Evolutionary conservation across 2,329 filamentous ascomycete genomes (phyloP), one percentile per base, ranked within the genome.

Genomic region (Claviceps sorghi): DNA sequence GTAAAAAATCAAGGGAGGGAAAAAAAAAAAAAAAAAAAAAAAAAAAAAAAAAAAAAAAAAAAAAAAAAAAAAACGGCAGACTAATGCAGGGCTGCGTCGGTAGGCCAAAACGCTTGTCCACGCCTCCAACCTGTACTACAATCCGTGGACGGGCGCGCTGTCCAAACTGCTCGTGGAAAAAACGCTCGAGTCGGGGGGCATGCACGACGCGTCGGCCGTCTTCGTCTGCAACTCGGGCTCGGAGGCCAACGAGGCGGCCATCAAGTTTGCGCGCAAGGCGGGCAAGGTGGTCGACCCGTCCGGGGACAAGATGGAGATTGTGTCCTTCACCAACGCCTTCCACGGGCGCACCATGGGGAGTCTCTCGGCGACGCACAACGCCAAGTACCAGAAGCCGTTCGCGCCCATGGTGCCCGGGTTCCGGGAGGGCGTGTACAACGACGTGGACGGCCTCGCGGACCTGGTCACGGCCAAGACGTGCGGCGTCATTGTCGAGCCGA

Each of bases 171-270:
- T 98, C 26, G 80, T 98, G 36, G 79, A 91, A 61, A 83, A 84
- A 68, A 98, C 93, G 0, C 69, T 78, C 51, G 80, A 84, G 61
- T 83, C 85, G 0, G 88, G 88, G 42, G 86, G 77, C 58, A 95
- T 97, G 85, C 80, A 85, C 59, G 80, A 84, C 62, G 88, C 85
- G 19, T 74, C 78, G 21, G 80, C 86, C 53, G 88, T 88, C 2
- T 98, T 98, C 65, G 79, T 98, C 58, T 95, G 88, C 74, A 98
- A 98, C 72, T 96, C 90, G 4, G 93, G 93, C 54, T 88, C 86
- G 55, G 93, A 98, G 71, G 93, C 93, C 64, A 98, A 98, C 68
- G 93, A 98, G 72, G 93, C 91, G 1, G 93, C 91, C 38, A 86
- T 98, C 67, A 98, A 98, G 69, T 97, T 98, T 62, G 86, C 91